These are phyloP conservation scores for Claviceps fusiformis DNA, from an alignment of 2,329 filamentous ascomycete species.

Conservation along the genomic window DNA sequence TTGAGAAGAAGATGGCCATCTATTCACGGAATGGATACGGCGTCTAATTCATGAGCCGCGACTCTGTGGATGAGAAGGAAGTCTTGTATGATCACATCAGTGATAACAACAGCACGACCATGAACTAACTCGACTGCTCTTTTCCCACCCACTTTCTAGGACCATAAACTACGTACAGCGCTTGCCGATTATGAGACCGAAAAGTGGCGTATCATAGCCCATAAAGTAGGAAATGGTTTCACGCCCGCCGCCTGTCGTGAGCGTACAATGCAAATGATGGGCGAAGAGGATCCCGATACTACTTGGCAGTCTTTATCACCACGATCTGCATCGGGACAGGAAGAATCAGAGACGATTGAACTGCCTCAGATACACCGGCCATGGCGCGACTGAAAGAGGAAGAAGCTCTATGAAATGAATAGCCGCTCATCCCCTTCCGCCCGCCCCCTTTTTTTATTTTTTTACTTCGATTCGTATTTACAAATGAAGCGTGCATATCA, in stretches of 20 bases:
- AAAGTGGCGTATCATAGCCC: constrained; percentile 83
- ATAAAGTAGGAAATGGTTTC: constrained; percentile 82
- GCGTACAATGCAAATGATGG: constrained; percentile 51
- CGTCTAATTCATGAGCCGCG: not conserved
- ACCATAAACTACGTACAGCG: constrained; percentile 62
- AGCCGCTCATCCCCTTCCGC: not conserved
- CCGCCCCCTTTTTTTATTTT: too few relatives aligned
- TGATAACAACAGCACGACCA: not conserved
- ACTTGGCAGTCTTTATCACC: constrained; percentile 45
- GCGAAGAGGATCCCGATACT: constrained; percentile 26
- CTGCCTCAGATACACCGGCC: constrained; percentile 10
- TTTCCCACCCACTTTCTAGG: constrained; percentile 30
- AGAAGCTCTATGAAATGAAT: not conserved
- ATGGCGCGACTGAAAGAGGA: constrained; percentile 5
- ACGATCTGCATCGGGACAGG: constrained; percentile 18
- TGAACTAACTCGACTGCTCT: not conserved
- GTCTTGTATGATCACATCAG: not conserved
- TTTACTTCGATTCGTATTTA: not conserved
- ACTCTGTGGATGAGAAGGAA: not conserved
- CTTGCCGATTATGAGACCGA: constrained; percentile 81
- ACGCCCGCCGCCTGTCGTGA: constrained; percentile 79
- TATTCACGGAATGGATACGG: not conserved
- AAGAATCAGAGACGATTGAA: constrained; percentile 9
- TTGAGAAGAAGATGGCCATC: not conserved
- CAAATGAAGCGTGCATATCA: not conserved